A percentile compares a stretch with the other conserved stretches of the same genome.
phyloP scores from a whole-genome alignment of 78 protist species.

The Dictyostelium firmibasis region DNA sequence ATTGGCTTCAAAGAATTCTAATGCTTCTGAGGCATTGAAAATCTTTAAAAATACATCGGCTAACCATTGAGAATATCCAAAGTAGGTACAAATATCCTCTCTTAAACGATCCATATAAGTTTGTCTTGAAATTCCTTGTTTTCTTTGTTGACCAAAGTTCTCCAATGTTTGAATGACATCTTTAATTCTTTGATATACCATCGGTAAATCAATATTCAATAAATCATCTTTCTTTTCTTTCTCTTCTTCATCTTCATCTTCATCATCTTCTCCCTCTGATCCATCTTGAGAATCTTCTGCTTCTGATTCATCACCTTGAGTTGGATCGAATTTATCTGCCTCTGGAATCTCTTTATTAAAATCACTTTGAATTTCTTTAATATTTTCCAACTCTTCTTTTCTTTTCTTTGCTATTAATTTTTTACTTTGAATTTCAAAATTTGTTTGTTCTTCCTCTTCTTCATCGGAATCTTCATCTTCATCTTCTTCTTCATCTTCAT shows the following conservation, averaged over 20 bases:
- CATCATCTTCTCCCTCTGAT: background rate
- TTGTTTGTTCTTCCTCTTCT: background rate
- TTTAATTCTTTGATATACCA: conserved; percentile 78
- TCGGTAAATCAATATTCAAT: conserved; percentile 54
- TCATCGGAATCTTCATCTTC: conserved; percentile 22
- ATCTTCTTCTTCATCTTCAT: conserved; percentile 56
- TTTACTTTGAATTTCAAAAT: background rate
- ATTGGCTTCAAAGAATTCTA: conserved; percentile 94
- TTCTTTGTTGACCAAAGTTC: conserved; percentile 67
- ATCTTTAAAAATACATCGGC: conserved; percentile 86
- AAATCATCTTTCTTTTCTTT: background rate
- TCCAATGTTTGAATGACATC: conserved; percentile 49
- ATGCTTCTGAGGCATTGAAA: conserved; percentile 86
- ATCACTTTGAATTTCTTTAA: conserved; percentile 28
- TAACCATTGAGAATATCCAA: conserved; percentile 89
- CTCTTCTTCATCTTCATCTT: background rate
- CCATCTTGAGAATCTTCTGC: background rate
- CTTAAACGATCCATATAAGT: conserved; percentile 87
- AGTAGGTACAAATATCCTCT: conserved; percentile 87
- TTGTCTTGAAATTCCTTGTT: conserved; percentile 75
- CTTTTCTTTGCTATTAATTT: background rate
- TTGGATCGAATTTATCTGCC: background rate
- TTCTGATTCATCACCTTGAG: background rate
- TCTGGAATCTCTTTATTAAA: background rate
- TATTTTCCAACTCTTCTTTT: background rate